Base-by-base conservation (phyloP, 2,329 filamentous ascomycete species). In the Penicillium italicum region DNA sequence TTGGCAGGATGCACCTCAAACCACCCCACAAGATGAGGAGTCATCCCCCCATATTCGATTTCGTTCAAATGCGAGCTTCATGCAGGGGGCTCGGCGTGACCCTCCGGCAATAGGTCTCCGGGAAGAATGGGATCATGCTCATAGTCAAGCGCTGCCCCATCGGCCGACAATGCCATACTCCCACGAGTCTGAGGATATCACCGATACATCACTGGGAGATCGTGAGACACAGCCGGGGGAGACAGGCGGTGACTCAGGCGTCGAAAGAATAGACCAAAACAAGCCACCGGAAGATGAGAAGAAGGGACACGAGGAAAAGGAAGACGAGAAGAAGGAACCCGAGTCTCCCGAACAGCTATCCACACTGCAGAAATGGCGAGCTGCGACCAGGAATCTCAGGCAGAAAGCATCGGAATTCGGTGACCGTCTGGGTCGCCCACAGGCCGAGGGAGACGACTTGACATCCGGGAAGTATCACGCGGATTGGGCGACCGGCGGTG, bases 101-200 rank as follows among this genome's bases (percentile, higher is more conserved):
- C 16, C 37, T 6, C 46, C 63, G 18, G 24, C 42, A 1, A 43
- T 60, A 24, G 56, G 60, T 16, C 34, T 33, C 2, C 43, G 49
- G 1, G n/a, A 52, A 3, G 61, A 63, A 46, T 58, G 56, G 48
- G 57, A 62, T 1, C 50, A 43, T 11, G 44, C 58, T 10, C 52
- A 60, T 4, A 46, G 42, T 6, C 30, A 62, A 16, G 55, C 44
- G 2, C 31, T 49, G 28, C 50, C 65, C 1, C 65, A 66, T 56
- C 53, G 31, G 1, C 57, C 64, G 0, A 43, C 55, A 2, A 56
- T 54, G 34, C 65, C 65, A 1, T 67, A 67, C 34, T n/a, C 50
- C 2, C 66, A 69, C 22, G 62, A 61, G 5, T 63, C 69, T 0
- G 51, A 57, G 11, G 70, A 72, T 50, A 65, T 72, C n/a, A 54